Conservation (phyloP, 495 filamentous ascomycete species). For the Penicillium goetzii region DNA sequence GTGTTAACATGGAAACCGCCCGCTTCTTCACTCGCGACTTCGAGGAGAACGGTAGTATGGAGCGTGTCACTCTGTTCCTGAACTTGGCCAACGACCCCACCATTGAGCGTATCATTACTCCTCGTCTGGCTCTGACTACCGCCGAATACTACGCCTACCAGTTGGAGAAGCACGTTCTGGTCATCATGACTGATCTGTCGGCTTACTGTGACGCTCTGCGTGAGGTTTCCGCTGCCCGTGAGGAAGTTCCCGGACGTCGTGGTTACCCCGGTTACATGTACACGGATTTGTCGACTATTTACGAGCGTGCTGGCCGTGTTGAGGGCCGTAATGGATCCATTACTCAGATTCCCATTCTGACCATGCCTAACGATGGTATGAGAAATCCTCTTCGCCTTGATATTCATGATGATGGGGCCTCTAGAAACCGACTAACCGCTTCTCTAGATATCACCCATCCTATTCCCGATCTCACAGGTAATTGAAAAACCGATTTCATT, state of each 20-base stretch:
- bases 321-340: constrained; percentile 97
- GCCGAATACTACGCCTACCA: constrained; percentile 99
- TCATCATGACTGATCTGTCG: constrained; percentile 97
- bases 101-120: constrained; percentile 99
- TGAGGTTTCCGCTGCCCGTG: constrained; percentile 95
- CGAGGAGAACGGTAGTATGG: constrained; percentile 98
- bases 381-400: background rate
- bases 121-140: constrained; percentile 95
- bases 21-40: constrained; percentile 99
- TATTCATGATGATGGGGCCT: background rate
- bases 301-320: constrained; percentile 98
- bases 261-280: constrained; percentile 99
- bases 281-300: constrained; percentile 99
- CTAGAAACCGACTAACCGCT: constrained; percentile 17
- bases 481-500: constrained; percentile 34
- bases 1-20: constrained; percentile 99
- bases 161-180: constrained; percentile 98
- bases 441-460: constrained; percentile 91
- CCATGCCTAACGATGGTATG: constrained; percentile 96
- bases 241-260: constrained; percentile 99
- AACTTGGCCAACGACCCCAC: constrained; percentile 99
- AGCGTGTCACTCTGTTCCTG: constrained; percentile 94
- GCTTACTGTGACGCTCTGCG: constrained; percentile 98
- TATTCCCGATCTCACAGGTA: constrained; percentile 97
- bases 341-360: constrained; percentile 97